Evolutionary conservation across 305 asterid species (phyloP), one percentile per base, ranked within the genome.

Genomic region (Fraxinus ornus): DNA sequence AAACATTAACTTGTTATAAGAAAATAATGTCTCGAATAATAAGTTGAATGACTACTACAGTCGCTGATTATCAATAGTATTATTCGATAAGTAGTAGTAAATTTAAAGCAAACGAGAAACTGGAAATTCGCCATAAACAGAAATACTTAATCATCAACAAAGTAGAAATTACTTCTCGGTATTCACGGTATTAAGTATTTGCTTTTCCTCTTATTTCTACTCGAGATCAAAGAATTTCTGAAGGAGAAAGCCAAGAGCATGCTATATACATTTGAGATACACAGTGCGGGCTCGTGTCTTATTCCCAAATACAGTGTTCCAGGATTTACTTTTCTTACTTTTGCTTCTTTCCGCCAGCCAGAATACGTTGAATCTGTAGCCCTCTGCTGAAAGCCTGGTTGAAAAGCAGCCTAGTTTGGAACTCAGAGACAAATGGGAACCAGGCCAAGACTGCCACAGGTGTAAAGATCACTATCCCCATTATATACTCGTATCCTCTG

Each of bases 361-460:
- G 85, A 60, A 91, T 89, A 72, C 92, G 90, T 77, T 88, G 91
- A 79, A 90, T 91, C 86, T 91, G 94, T 72, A 91, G 87, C 44
- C 94, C 95, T 84, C 95, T 88, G 90, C 95, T 91, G 92, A 91
- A 91, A 33, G 95, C 95, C 84, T 91, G 95, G 86, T 91, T 91
- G 93, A 85, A 91, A 19, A 91, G 93, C 85, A 90, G 89, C 89
- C 95, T 87, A 1, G 94, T 88, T 62, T 91, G 95, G 91, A 91
- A 91, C 6, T 91, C 94, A 0, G 89, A 79, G 1, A 91, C 90
- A 78, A 91, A 90, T 0, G 95, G 95, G 89, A 91, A 91, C 95
- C 95, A 91, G 5, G 95, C 94, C 2, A 89, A 81, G 78, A 89
- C 86, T 0, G 94, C 94, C 5, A 91, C 87, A 0, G 93, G 95